Base-by-base conservation (phyloP, 257 asterid genomes). In the Scutellaria barbata region DNA sequence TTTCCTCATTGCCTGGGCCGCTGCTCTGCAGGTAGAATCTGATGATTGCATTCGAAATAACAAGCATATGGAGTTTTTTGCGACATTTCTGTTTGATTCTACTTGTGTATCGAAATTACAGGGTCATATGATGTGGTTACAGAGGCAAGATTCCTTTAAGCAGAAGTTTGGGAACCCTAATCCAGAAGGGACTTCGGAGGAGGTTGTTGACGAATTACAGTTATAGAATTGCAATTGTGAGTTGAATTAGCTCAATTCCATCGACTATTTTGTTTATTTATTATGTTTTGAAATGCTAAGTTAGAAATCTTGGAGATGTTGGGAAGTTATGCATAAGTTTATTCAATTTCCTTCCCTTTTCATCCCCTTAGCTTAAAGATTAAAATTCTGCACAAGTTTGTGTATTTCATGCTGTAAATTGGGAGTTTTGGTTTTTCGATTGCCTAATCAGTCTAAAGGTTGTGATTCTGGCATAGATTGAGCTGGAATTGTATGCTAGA, bases 71-170 rank as follows among this genome's bases (percentile, higher is more conserved):
- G 6, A 30, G 35, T 25, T 46, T 63, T 2, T 4, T 30, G 14
- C 18, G 5, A 22, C 30, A 5, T 45, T 2, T 57, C 16, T 41
- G 68, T 43, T 20, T 64, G 37, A 10, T 52, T 30, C 35, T 40
- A 20, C 10, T 47, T 42, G 12, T 60, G 11, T 74, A 16, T 61
- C 17, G 13, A 62, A 72, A 40, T 61, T 47, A 3, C 78, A 90
- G 96, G 95, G 92, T 52, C 95, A 90, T 48, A 83, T 90, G 91
- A 83, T 86, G 92, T 88, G 95, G 95, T 54, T 90, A 52, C 82
- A 85, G 82, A 90, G 81, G 81, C 96, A 88, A 77, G 95, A 90
- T 53, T 77, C 96, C 37, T 90, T 88, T 80, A 83, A 82, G 83
- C 83, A 88, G 72, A 90, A 88, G 74, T 90, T 90, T 69, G 83